Evolutionary conservation across 495 filamentous ascomycete species (phyloP).

Genomic region (Podospora bellae-mahoneyi): DNA sequence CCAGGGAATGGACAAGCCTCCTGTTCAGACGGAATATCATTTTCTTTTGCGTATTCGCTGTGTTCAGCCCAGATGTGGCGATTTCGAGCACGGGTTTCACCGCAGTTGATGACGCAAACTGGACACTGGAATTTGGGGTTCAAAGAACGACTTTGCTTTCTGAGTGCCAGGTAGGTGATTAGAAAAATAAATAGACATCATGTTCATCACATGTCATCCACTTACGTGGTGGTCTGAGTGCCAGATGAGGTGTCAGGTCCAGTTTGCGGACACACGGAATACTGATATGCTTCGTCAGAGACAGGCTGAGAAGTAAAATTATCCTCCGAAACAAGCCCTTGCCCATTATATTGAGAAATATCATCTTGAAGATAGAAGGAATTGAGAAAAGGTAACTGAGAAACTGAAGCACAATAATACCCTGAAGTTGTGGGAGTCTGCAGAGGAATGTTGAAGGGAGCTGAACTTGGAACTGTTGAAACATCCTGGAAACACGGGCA

Average conservation of each 20-base stretch:
- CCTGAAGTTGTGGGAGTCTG: not conserved
- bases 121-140: not conserved
- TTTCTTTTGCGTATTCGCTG: not conserved
- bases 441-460: not conserved
- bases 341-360: not conserved
- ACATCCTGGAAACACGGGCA: not conserved
- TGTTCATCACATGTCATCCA: not conserved
- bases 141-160: not conserved
- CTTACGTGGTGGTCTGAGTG: not conserved
- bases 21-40: not conserved
- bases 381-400: not conserved
- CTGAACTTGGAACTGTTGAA: not conserved
- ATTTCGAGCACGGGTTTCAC: not conserved
- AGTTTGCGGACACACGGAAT: not conserved
- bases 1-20: not conserved
- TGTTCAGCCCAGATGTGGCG: constrained; percentile 2
- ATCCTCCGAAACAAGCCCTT: not conserved
- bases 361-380: not conserved
- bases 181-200: not conserved
- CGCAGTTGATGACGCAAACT: not conserved
- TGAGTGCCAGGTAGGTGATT: not conserved
- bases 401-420: not conserved
- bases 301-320: not conserved
- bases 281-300: not conserved
- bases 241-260: not conserved